Evolutionary conservation across 2,329 filamentous ascomycete genomes (phyloP).

Genomic region (Xylaria hypoxylon): DNA sequence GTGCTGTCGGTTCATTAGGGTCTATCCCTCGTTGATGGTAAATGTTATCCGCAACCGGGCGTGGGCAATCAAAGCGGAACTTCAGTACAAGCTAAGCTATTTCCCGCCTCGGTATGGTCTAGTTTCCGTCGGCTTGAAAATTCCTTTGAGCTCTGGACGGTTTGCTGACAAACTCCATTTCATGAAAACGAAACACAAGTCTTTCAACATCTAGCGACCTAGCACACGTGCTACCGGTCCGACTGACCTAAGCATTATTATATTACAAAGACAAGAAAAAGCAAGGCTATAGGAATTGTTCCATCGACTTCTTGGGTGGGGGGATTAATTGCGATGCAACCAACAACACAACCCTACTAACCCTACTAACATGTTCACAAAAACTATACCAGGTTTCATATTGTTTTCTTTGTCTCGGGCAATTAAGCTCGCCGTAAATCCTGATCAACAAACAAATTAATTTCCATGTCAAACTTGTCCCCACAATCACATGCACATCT

Average conservation of each 20-base stretch:
- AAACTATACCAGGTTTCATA: slow-evolving; percentile 1
- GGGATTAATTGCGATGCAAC: slow-evolving; percentile 35
- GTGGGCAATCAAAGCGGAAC: background rate
- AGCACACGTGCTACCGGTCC: background rate
- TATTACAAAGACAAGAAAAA: slow-evolving; percentile 19
- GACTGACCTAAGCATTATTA: background rate
- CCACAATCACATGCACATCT: slow-evolving; percentile 6
- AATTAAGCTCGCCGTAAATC: background rate
- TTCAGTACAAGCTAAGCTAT: too few relatives aligned
- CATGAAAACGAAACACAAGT: slow-evolving; percentile 2
- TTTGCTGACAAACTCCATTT: slow-evolving; percentile 21
- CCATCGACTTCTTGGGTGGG: background rate
- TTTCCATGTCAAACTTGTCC: background rate
- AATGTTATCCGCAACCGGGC: slow-evolving; percentile 24
- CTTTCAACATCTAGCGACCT: background rate
- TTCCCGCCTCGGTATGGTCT: background rate
- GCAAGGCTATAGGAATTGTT: background rate
- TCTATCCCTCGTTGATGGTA: slow-evolving; percentile 1
- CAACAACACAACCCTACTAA: slow-evolving; percentile 2
- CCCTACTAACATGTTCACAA: background rate
- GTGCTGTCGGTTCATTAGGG: background rate
- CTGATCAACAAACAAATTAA: background rate
- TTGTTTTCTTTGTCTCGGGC: slow-evolving; percentile 5
- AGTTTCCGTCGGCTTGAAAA: background rate
- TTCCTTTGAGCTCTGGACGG: slow-evolving; percentile 13